Base-by-base conservation (phyloP, 768 basidiomycete species). In the Tulasnella sp. region DNA sequence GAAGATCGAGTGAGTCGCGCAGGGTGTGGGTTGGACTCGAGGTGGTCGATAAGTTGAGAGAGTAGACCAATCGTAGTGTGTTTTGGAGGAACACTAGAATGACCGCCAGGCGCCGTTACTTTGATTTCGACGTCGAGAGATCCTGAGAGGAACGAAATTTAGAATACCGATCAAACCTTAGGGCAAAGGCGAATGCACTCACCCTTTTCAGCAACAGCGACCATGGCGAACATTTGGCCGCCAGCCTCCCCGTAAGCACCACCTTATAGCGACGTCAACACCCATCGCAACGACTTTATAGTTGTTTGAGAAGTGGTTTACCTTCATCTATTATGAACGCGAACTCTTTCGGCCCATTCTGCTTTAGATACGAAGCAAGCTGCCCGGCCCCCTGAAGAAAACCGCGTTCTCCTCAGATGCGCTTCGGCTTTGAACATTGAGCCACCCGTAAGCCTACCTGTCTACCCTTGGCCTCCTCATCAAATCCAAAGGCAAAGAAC, bases 321-420 rank as follows among this genome's bases (percentile, higher is more conserved):
- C 92, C 92, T 74, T 97, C 93, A 66, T 97, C 93, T 31, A 97
- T 75, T 46, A 96, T 69, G 67, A 94, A 75, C 0, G 86, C 80
- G 66, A 90, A 81, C 2, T 80, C 78, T 66, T 90, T 70, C 60
- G 78, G 68, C 34, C 91, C 92, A 66, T 87, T 93, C 15, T 73
- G 75, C 2, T 75, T 64, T 49, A 96, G 68, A 44, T 72, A 68
- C 4, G 67, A 27, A 0, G 71, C 71, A n/a, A 82, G 71, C 2
- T 65, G 60, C 0, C 61, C 56, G 0, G 80, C 78, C 4, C 78
- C 78, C 73, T 78, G 59, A 3, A 34, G 24, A 38, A 38, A 38
- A 38, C 15, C 15, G 34, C 5, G 34, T 15, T 38, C 34, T 7
- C 34, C 34, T 7, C 15, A 5, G 15, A 5, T 38, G 34, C 34